Percentiles rank a stretch among this genome's conserved stretches.
These are phyloP conservation scores for Penicillium ucsense DNA, from an alignment of 495 filamentous ascomycete genomes.

Conservation along the genomic window DNA sequence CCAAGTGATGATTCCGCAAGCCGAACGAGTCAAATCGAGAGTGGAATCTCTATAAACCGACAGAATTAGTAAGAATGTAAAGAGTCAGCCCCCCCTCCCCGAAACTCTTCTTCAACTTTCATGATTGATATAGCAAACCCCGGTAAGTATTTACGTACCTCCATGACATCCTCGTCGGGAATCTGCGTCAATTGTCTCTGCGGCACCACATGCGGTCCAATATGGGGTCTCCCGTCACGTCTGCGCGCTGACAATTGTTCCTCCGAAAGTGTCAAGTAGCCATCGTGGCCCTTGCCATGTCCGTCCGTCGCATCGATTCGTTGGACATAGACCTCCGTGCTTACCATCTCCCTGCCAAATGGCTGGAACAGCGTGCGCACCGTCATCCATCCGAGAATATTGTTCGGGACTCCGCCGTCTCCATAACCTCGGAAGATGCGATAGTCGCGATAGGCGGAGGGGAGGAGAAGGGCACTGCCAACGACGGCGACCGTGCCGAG, in stretches of 20 bases:
- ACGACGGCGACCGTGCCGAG: conserved; percentile 15
- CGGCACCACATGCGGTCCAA: conserved; percentile 27
- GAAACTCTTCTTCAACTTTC: no score
- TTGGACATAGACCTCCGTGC: conserved; percentile 19
- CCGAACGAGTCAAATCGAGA: conserved; percentile 16
- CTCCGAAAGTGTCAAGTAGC: conserved; percentile 10
- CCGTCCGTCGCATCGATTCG: conserved; percentile 21
- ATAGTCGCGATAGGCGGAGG: conserved; percentile 25
- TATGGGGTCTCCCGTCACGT: conserved; percentile 10
- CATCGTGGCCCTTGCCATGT: conserved; percentile 14
- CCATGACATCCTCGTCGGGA: conserved; percentile 13
- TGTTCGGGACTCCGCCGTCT: conserved; percentile 24
- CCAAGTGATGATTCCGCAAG: conserved; percentile 20
- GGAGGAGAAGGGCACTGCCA: conserved; percentile 14
- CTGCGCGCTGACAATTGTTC: conserved; percentile 7
- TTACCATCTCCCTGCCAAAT: conserved; percentile 22
- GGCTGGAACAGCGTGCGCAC: conserved; percentile 20
- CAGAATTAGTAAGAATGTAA: not conserved
- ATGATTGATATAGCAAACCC: not conserved
- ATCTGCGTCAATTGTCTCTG: conserved; percentile 27
- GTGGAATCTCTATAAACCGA: conserved; percentile 16
- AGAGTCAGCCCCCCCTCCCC: not conserved
- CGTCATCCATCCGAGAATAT: conserved; percentile 25
- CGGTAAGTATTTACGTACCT: conserved; percentile 14
- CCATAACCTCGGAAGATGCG: conserved; percentile 23